Evolutionary conservation across 2,329 filamentous ascomycete genomes (phyloP).

Genomic region (Chaetoscypha palmicola): DNA sequence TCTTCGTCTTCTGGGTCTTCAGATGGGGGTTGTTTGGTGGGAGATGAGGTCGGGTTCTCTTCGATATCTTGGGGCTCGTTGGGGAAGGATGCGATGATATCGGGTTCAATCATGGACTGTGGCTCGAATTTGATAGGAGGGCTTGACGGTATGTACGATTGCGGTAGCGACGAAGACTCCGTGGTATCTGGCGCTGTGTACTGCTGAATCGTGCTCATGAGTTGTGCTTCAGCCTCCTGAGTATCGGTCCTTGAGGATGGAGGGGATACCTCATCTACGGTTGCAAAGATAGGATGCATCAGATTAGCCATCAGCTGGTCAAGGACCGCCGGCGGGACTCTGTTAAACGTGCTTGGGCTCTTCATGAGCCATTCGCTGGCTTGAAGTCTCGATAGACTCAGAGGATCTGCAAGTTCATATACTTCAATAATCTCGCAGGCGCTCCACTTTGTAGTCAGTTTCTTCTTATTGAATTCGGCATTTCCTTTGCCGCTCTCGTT

Average conservation of each 20-base stretch:
- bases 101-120: too few species aligned
- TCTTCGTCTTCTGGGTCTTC: not conserved
- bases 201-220: constrained; percentile 24
- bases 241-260: constrained; percentile 24
- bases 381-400: constrained; percentile 44
- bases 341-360: constrained; percentile 44
- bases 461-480: constrained; percentile 34
- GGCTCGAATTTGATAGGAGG: constrained; percentile 1
- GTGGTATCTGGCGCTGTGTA: constrained; percentile 17
- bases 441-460: constrained; percentile 10
- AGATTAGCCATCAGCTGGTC: constrained; percentile 53
- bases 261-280: constrained; percentile 5
- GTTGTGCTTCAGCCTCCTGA: constrained; percentile 26
- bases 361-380: constrained; percentile 47
- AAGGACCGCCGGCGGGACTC: constrained; percentile 49
- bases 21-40: too few species aligned
- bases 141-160: constrained; percentile 1
- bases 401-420: constrained; percentile 56
- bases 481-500: constrained; percentile 43
- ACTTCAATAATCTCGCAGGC: constrained; percentile 50
- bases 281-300: constrained; percentile 41
- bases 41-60: too few species aligned
- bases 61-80: too few species aligned
- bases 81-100: too few species aligned
- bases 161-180: not conserved